phyloP scores from a whole-genome alignment of 177 flowering plant species.

The Vitis hybrid region DNA sequence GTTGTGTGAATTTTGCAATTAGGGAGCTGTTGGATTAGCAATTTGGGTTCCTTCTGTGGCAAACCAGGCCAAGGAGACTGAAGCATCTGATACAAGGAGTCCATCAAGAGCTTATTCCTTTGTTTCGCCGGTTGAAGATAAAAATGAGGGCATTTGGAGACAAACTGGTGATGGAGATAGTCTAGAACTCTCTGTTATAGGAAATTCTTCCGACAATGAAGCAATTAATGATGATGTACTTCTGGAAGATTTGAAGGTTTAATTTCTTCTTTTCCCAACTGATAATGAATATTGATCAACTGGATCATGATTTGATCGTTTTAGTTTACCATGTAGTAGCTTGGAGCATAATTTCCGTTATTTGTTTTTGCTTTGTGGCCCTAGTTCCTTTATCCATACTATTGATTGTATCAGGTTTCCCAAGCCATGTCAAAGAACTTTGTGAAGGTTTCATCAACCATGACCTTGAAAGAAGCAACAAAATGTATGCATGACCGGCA shows the following conservation, averaged over 20 bases:
- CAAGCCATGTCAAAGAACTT: conserved; percentile 80
- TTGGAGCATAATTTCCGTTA: background rate
- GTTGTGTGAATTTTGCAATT: conserved; percentile 19
- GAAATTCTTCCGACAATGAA: conserved; percentile 34
- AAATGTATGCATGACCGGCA: conserved; percentile 60
- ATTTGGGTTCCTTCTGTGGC: conserved; percentile 98
- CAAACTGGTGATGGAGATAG: conserved; percentile 32
- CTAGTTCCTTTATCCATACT: background rate
- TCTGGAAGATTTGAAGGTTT: conserved; percentile 81
- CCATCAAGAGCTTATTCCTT: conserved; percentile 59
- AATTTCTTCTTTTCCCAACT: conserved; percentile 2
- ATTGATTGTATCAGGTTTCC: conserved; percentile 59
- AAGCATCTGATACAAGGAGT: conserved; percentile 50
- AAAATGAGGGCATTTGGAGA: conserved; percentile 46
- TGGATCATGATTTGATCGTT: background rate
- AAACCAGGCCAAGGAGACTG: conserved; percentile 72
- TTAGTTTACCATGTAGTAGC: background rate
- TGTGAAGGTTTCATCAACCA: conserved; percentile 46
- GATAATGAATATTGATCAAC: background rate
- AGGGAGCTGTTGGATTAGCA: conserved; percentile 99
- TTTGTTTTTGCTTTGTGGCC: conserved; percentile 2
- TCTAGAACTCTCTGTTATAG: conserved; percentile 66
- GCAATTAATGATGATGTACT: conserved; percentile 46
- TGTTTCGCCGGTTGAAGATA: conserved; percentile 54
- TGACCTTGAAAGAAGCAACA: conserved; percentile 66